These are phyloP conservation scores for Gossypium aridum DNA, from an alignment of 441 rosid genomes.

Conservation along the genomic window DNA sequence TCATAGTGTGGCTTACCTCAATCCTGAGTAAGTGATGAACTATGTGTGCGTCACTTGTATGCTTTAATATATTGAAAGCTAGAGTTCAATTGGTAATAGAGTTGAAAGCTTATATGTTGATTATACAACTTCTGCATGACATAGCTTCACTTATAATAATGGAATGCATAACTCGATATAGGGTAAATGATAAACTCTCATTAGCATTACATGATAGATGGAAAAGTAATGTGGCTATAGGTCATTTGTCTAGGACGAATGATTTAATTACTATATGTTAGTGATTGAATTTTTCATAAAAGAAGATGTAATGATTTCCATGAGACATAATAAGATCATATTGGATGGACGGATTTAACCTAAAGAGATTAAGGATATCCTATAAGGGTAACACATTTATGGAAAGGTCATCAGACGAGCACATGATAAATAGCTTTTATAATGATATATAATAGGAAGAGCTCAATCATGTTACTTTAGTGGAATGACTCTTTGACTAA, in stretches of 20 bases:
- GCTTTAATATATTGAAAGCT: not conserved
- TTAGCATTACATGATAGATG: not conserved
- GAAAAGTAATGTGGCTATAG: not conserved
- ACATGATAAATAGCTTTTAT: not conserved
- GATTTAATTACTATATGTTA: not conserved
- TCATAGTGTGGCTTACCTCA: not conserved
- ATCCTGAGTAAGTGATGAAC: not conserved
- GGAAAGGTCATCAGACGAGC: not conserved
- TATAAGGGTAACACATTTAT: not conserved
- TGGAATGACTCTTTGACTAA: not conserved
- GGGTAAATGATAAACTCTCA: not conserved
- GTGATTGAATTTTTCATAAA: not conserved
- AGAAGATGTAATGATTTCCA: not conserved
- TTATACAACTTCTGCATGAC: not conserved
- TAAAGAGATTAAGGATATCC: not conserved
- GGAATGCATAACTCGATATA: not conserved
- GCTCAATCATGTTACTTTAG: not conserved
- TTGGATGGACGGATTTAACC: no score
- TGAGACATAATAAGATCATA: not conserved
- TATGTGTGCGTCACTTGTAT: not conserved
- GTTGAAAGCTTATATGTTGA: not conserved
- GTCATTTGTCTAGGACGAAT: not conserved
- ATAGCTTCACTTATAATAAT: not conserved
- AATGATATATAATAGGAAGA: not conserved
- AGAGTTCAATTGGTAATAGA: not conserved